phyloP scores from a whole-genome alignment of 1,284 basidiomycete species.

The Pseudozyma sp. region DNA sequence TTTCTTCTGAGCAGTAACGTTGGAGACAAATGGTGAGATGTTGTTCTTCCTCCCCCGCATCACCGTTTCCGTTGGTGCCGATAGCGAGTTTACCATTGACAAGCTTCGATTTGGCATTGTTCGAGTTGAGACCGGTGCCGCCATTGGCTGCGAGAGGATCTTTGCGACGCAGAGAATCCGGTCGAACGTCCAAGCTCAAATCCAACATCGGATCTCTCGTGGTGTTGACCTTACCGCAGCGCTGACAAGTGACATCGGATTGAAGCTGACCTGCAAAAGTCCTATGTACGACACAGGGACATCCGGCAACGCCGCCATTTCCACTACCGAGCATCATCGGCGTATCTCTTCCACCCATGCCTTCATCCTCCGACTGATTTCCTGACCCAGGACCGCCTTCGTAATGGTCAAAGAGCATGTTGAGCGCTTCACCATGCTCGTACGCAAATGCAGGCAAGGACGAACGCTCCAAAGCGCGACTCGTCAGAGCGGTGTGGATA shows the following conservation, averaged over 20 bases:
- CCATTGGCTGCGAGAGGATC: slow-evolving; percentile 6
- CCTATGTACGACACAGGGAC: slow-evolving; percentile 91
- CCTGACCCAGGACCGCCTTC: slow-evolving; percentile 41
- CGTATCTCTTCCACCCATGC: slow-evolving; percentile 17
- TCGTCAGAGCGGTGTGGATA: slow-evolving; percentile 59
- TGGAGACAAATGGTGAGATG: slow-evolving; percentile 53
- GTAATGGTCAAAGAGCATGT: slow-evolving; percentile 51
- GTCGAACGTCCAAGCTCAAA: slow-evolving; percentile 82
- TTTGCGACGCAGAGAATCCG: slow-evolving; percentile 41
- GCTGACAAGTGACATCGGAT: slow-evolving; percentile 87
- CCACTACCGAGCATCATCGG: slow-evolving; percentile 10
- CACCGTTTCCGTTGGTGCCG: slow-evolving; percentile 7
- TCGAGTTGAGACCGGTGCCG: slow-evolving; percentile 8
- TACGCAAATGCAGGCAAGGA: slow-evolving; percentile 48
- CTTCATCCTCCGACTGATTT: slow-evolving; percentile 44
- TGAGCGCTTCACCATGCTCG: slow-evolving; percentile 43
- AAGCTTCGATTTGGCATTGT: slow-evolving; percentile 21
- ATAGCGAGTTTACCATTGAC: slow-evolving; percentile 11
- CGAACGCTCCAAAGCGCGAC: slow-evolving; percentile 42
- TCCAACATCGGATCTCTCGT: slow-evolving; percentile 92
- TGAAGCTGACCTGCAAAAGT: slow-evolving; percentile 89
- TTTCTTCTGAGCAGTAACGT: slow-evolving; percentile 63
- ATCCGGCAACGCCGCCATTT: slow-evolving; percentile 69
- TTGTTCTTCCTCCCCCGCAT: slow-evolving; percentile 54
- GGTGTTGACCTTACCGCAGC: slow-evolving; percentile 78